These are phyloP conservation scores for Blastocystis sp. DNA, from an alignment of 352 stramenopile species.

Conservation along the genomic window DNA sequence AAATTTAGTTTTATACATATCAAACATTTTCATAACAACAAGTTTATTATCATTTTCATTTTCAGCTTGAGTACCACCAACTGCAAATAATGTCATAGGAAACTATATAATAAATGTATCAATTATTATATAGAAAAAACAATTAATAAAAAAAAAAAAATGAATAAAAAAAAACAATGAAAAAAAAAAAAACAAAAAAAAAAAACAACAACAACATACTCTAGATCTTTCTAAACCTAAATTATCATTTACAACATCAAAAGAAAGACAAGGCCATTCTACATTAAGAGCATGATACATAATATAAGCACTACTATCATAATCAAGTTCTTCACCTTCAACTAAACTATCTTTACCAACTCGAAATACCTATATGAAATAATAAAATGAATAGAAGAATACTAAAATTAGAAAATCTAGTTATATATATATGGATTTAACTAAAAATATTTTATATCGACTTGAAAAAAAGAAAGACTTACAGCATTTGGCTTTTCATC, in stretches of 20 bases:
- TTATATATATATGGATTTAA: too few species aligned
- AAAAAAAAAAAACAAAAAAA: neutral
- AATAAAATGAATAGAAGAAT: too few species aligned
- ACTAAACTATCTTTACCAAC: constrained; percentile 64
- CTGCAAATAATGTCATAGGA: constrained; percentile 78
- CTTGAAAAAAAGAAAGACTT: too few species aligned
- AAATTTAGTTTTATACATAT: constrained; percentile 75
- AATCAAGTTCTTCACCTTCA: constrained; percentile 82
- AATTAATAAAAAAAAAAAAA: too few species aligned
- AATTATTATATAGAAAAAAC: neutral
- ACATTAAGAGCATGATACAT: constrained; percentile 93
- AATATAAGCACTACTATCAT: constrained; percentile 90
- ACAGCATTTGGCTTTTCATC: too few species aligned
- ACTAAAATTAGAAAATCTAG: too few species aligned
- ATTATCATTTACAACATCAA: constrained; percentile 84
- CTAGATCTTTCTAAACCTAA: constrained; percentile 66
- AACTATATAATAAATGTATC: constrained; percentile 56
- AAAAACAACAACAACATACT: neutral
- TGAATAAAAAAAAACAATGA: too few species aligned
- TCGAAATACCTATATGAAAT: constrained; percentile 71
- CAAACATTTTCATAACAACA: constrained; percentile 85
- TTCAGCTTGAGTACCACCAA: constrained; percentile 79
- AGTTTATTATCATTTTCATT: constrained; percentile 76
- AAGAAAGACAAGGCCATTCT: constrained; percentile 87
- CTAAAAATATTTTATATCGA: too few species aligned